Evolutionary conservation across 1,284 basidiomycete genomes (phyloP), one percentile per base, ranked within the genome.

Genomic region (Ceratobasidium sp.): DNA sequence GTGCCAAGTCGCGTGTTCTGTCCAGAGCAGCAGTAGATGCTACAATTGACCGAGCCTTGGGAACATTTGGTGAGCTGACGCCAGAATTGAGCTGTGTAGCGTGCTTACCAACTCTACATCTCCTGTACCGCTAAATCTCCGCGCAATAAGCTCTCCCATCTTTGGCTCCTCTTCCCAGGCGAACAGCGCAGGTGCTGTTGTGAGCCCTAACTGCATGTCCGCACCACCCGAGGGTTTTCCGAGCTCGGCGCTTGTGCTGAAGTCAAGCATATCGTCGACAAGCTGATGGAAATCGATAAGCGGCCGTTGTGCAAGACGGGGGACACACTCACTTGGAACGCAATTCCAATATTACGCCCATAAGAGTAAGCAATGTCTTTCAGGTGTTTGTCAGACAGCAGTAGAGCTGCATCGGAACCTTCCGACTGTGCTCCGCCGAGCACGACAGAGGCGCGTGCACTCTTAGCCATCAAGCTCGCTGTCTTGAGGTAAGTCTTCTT

Each of bases 401-500:
- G 47, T 26, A 52, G 44, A 18, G 35, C 18, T n/a, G 52, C 21
- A 32, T 66, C 49, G 26, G 49, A 41, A 32, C 46, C 26, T 26
- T 28, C n/a, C 13, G 64, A 54, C 79, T 93, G 88, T 63, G 91
- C 93, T 0, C 97, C 97, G 5, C 96, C 97, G 0, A 99, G 85
- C 3, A 97, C 91, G 6, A 95, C 94, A 0, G 95, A 89, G 5
- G 94, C 93, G 8, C 96, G 87, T 0, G 94, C 91, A 2, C 92
- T 92, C 82, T 98, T 99, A 1, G 96, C 96, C 87, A 99, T 97
- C 73, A 99, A 83, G 78, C 92, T 95, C 18, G 97, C 97, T 5
- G 96, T 98, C 84, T 99, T 98, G 79, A 99, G 85, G 80, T 98
- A 99, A 30, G 95, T 96, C 84, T 97, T 98, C 78, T 90, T 89